Evolutionary conservation across 2,329 filamentous ascomycete genomes (phyloP).

Genomic region (Clarireedia hainanense): DNA sequence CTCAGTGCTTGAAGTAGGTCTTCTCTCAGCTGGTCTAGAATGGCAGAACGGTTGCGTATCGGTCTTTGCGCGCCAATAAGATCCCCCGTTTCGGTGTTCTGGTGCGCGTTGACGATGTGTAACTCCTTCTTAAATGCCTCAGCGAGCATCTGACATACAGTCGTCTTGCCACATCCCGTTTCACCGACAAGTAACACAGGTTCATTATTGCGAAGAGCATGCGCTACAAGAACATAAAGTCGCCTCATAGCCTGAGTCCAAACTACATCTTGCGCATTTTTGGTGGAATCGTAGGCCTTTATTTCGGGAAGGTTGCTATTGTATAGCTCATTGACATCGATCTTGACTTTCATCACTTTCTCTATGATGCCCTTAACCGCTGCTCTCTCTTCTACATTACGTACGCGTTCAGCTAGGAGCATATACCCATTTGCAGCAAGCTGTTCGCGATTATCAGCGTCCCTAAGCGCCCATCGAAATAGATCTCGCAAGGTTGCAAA

Average conservation of each 20-base stretch:
- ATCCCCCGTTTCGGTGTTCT: slow-evolving; percentile 96
- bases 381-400: slow-evolving; percentile 77
- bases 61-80: slow-evolving; percentile 92
- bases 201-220: slow-evolving; percentile 82
- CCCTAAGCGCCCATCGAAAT: slow-evolving; percentile 87
- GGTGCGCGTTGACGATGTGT: slow-evolving; percentile 92
- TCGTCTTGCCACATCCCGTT: slow-evolving; percentile 96
- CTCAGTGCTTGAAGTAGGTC: slow-evolving; percentile 47
- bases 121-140: slow-evolving; percentile 69
- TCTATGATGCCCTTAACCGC: slow-evolving; percentile 87
- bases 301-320: slow-evolving; percentile 49
- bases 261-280: slow-evolving; percentile 61
- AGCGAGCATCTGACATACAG: slow-evolving; percentile 85
- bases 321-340: slow-evolving; percentile 71
- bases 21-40: slow-evolving; percentile 57
- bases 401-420: slow-evolving; percentile 87
- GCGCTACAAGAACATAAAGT: slow-evolving; percentile 80
- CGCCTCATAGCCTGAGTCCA: slow-evolving; percentile 95
- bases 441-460: slow-evolving; percentile 77
- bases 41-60: slow-evolving; percentile 71
- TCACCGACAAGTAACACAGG: slow-evolving; percentile 92
- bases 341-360: slow-evolving; percentile 76
- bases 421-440: slow-evolving; percentile 92
- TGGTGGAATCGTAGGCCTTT: slow-evolving; percentile 36
- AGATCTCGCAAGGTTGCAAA: slow-evolving; percentile 94